A percentile compares a stretch with the other conserved stretches of the same genome.
These are phyloP conservation scores for Microthyrium microscopicum DNA, from an alignment of 2,329 filamentous ascomycete genomes.

Conservation along the genomic window DNA sequence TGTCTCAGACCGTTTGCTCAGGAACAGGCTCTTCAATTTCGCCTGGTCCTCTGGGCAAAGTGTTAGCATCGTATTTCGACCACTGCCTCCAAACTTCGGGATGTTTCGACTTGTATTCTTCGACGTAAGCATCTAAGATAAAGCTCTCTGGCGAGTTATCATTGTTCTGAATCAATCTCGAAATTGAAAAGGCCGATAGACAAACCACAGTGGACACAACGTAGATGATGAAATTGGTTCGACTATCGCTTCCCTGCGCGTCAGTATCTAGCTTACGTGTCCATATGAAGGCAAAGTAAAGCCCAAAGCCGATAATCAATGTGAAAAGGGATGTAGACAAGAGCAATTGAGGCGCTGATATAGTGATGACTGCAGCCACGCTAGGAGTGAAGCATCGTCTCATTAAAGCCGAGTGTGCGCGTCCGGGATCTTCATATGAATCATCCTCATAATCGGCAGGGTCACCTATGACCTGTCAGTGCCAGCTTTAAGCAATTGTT, in stretches of 20 bases:
- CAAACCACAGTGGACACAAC: not conserved
- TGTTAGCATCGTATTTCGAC: no score
- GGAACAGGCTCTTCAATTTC: no score
- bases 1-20: no score
- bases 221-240: not conserved
- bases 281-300: not conserved
- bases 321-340: not conserved
- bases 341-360: not conserved
- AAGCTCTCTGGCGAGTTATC: not conserved
- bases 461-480: no score
- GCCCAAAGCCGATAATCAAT: not conserved
- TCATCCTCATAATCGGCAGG: no score
- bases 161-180: not conserved
- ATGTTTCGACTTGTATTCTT: no score
- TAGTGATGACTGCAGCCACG: not conserved
- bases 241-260: not conserved
- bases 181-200: not conserved
- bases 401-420: no score
- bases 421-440: no score
- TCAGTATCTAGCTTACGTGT: not conserved
- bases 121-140: not conserved
- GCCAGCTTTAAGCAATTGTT: no score
- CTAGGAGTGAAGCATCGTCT: constrained; percentile 2
- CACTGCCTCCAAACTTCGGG: no score
- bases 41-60: no score